Conservation (phyloP, 352 stramenopile genomes). For the Detonula confervacea region DNA sequence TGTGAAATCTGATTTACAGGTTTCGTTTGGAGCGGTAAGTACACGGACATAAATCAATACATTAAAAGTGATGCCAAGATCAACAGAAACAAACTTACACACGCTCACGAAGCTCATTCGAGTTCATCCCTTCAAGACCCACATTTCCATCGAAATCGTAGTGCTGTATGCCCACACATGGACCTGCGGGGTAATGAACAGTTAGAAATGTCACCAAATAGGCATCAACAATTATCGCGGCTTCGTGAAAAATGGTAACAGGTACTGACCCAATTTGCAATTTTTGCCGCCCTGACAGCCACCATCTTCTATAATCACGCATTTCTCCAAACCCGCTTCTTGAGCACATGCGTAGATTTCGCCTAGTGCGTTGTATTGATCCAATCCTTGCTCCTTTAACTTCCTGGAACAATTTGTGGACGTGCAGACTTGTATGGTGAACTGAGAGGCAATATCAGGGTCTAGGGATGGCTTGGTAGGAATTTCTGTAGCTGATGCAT, state of each 20-base stretch:
- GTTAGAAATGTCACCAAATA: too few species aligned
- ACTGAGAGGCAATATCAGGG: constrained; percentile 61
- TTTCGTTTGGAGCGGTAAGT: not conserved
- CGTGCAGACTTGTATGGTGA: constrained; percentile 79
- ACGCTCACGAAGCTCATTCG: constrained; percentile 65
- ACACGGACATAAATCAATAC: not conserved
- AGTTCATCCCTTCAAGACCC: constrained; percentile 74
- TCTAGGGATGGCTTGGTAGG: constrained; percentile 17
- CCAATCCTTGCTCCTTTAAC: constrained; percentile 61
- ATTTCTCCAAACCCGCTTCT: constrained; percentile 36
- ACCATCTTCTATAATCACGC: constrained; percentile 69
- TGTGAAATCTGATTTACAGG: constrained; percentile 43
- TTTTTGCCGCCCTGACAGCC: constrained; percentile 68
- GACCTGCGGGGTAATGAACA: constrained; percentile 29
- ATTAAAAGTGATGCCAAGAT: not conserved
- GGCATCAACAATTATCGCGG: not conserved
- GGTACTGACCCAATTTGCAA: constrained; percentile 60
- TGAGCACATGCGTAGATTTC: constrained; percentile 64
- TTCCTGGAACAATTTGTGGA: constrained; percentile 68
- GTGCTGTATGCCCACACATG: constrained; percentile 79
- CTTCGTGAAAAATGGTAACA: not conserved
- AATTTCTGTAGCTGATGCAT: not conserved
- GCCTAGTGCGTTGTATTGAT: constrained; percentile 67
- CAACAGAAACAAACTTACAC: constrained; percentile 47
- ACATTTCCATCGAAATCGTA: constrained; percentile 81